Evolutionary conservation across 305 asterid species (phyloP).

Genomic region (Fraxinus platypoda): DNA sequence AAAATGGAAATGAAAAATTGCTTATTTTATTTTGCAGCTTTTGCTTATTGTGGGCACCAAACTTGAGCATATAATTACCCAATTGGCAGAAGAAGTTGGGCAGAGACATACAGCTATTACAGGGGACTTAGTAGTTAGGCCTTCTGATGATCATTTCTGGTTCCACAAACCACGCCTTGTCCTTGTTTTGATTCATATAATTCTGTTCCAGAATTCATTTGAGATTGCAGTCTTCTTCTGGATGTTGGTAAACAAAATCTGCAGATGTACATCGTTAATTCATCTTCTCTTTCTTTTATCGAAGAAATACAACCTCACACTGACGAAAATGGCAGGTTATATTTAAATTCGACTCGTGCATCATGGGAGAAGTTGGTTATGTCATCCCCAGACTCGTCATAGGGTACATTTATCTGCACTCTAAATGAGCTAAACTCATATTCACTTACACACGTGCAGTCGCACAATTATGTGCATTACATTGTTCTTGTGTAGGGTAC

Average conservation of each 20-base stretch:
- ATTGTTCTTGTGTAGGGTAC: constrained; percentile 32
- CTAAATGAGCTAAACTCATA: not conserved
- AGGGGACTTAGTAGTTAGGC: constrained; percentile 55
- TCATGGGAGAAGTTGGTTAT: constrained; percentile 54
- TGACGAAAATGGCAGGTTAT: constrained; percentile 34
- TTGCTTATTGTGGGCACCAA: constrained; percentile 64
- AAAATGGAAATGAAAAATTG: not conserved
- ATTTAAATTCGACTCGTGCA: constrained; percentile 64
- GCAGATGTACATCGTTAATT: not conserved
- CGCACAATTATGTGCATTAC: not conserved
- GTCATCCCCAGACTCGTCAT: constrained; percentile 60
- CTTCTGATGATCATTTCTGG: constrained; percentile 81
- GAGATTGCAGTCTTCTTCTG: constrained; percentile 76
- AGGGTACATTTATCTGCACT: constrained; percentile 39
- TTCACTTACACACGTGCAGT: not conserved
- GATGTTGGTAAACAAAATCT: constrained; percentile 46
- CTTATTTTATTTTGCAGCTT: constrained; percentile 37
- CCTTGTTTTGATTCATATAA: constrained; percentile 50
- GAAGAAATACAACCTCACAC: not conserved
- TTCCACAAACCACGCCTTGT: constrained; percentile 57
- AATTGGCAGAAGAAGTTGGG: constrained; percentile 60
- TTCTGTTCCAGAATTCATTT: constrained; percentile 68
- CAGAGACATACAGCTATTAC: constrained; percentile 45
- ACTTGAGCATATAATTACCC: constrained; percentile 65
- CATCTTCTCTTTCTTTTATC: not conserved